Evolutionary conservation across 23 red algal species (phyloP), one percentile per base, ranked within the genome.

Genomic region (Chondrus crispus): DNA sequence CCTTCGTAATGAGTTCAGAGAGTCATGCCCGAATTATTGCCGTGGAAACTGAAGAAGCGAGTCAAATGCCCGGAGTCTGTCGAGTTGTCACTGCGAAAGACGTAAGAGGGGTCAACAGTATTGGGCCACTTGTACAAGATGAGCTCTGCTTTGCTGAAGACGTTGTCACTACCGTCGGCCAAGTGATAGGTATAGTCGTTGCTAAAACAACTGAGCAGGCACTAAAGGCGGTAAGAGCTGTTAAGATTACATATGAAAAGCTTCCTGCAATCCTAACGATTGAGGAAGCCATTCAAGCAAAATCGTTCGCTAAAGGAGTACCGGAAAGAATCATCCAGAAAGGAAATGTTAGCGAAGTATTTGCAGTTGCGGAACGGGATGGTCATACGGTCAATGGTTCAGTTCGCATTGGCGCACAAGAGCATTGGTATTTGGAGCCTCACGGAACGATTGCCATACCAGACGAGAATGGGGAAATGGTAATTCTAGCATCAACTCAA

Each of bases 371-470:
- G 8, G 68, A 30, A 44, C 57, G 35, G 37, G 7, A 20, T 6
- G 18, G 26, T 76, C 44, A 29, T 30, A 37, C 57, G 20, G 70
- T 93, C 19, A 55, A 36, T 43, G 95, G 95, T 12, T 54, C 57
- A 58, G 79, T 97, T 42, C 91, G 89, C 16, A 97, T 97, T 81
- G 95, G 95, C 29, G 95, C 75, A 14, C 95, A 97, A 38, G 95
- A 97, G 44, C 95, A 97, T 72, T 97, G 92, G 66, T 97, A 97
- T 57, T 53, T 97, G 22, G 95, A 97, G 63, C 82, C 91, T 1
- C 79, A 97, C 26, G 95, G 95, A 11, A 84, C 91, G 2, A 68
- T 93, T 46, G 95, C 84, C 2, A 66, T 90, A 57, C 95, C 95
- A 26, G 84, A 85, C 16, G 95, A 89, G 41, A 89, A 88, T 68